phyloP scores from a whole-genome alignment of 495 filamentous ascomycete genomes.

The Glarea lozoyensis region DNA sequence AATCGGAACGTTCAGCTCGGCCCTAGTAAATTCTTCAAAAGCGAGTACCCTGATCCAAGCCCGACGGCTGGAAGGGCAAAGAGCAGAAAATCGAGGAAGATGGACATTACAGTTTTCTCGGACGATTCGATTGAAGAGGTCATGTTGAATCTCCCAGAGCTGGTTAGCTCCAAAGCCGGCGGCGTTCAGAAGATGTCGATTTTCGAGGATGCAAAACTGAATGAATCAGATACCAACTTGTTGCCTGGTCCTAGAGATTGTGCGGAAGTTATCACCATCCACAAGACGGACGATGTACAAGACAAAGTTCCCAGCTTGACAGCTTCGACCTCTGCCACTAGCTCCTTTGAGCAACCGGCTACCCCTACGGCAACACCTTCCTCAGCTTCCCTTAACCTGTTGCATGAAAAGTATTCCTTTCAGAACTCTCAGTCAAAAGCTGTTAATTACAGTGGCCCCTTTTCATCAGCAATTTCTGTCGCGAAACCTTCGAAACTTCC shows the following conservation, averaged over 20 bases:
- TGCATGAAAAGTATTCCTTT: slow-evolving; percentile 18
- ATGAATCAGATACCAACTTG: background rate
- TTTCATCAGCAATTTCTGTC: slow-evolving; percentile 1
- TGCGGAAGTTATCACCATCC: no score
- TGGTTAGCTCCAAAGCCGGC: slow-evolving; percentile 7
- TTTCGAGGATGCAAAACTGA: slow-evolving; percentile 1
- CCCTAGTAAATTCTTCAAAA: slow-evolving; percentile 52
- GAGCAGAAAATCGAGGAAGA: slow-evolving; percentile 37
- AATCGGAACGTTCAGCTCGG: slow-evolving; percentile 25
- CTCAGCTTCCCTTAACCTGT: background rate
- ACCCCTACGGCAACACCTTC: slow-evolving; percentile 6
- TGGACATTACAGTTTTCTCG: slow-evolving; percentile 51
- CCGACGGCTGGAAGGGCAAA: slow-evolving; percentile 41
- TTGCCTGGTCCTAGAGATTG: background rate
- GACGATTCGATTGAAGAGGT: slow-evolving; percentile 59
- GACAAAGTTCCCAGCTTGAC: slow-evolving; percentile 9
- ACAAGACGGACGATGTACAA: slow-evolving; percentile 5
- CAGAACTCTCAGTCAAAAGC: background rate
- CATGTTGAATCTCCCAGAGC: slow-evolving; percentile 15
- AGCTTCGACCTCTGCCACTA: slow-evolving; percentile 6
- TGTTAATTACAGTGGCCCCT: background rate
- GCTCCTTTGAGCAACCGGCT: slow-evolving; percentile 14
- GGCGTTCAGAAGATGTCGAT: slow-evolving; percentile 7
- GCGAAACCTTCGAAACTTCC: slow-evolving; percentile 16
- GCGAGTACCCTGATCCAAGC: slow-evolving; percentile 31